phyloP scores from a whole-genome alignment of 768 basidiomycete genomes.

The Pulveroboletus sp. region DNA sequence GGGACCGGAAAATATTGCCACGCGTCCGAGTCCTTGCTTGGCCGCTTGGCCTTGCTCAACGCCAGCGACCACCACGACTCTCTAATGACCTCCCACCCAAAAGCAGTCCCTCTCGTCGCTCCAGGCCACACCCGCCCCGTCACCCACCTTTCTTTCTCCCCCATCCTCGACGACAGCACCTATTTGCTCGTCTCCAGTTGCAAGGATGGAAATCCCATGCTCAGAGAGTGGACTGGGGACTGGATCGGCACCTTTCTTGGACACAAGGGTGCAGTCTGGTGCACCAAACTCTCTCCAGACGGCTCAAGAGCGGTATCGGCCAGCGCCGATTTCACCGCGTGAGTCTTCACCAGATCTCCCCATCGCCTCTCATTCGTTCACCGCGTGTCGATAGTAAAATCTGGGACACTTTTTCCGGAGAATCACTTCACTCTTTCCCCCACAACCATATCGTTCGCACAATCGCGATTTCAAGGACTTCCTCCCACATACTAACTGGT shows the following conservation, averaged over 20 bases:
- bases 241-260: slow-evolving; percentile 95
- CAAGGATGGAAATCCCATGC: slow-evolving; percentile 98
- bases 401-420: slow-evolving; percentile 92
- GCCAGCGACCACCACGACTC: slow-evolving; percentile 34
- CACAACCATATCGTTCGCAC: slow-evolving; percentile 98
- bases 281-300: slow-evolving; percentile 85
- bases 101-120: slow-evolving; percentile 76
- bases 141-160: slow-evolving; percentile 90
- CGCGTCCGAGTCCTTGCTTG: slow-evolving; percentile 3
- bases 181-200: slow-evolving; percentile 94
- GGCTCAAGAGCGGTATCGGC: slow-evolving; percentile 85
- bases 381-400: slow-evolving; percentile 62
- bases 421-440: slow-evolving; percentile 89
- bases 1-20: slow-evolving; percentile 9
- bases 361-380: not conserved
- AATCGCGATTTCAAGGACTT: slow-evolving; percentile 76
- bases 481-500: slow-evolving; percentile 75
- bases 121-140: slow-evolving; percentile 86
- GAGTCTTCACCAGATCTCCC: slow-evolving; percentile 34
- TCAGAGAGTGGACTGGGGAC: slow-evolving; percentile 96
- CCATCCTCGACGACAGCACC: slow-evolving; percentile 76
- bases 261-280: slow-evolving; percentile 96
- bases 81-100: slow-evolving; percentile 59
- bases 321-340: slow-evolving; percentile 98
- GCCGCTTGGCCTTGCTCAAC: slow-evolving; percentile 15